A percentile compares a stretch with the other conserved stretches of the same genome.
Evolutionary conservation across 108 stramenopile species (phyloP).

Genomic region (Conticribra weissflogii): DNA sequence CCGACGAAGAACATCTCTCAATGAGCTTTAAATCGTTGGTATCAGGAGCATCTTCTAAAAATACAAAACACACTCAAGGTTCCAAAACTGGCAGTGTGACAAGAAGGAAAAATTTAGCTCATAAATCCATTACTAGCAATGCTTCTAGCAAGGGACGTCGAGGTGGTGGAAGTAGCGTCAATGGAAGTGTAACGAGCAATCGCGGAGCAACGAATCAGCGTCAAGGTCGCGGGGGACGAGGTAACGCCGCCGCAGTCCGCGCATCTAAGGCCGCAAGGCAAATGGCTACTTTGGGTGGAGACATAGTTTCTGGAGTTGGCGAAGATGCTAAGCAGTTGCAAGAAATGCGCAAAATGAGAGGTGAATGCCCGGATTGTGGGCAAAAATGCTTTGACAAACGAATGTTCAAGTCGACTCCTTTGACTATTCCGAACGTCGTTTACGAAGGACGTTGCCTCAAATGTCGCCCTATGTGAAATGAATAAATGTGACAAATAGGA

Average conservation of each 20-base stretch:
- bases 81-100: background rate
- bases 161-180: background rate
- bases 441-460: slow-evolving; percentile 36
- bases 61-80: background rate
- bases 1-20: background rate
- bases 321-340: slow-evolving; percentile 5
- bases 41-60: slow-evolving; percentile 3
- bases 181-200: background rate
- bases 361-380: slow-evolving; percentile 39
- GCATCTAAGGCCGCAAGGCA: slow-evolving; percentile 8
- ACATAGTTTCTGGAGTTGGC: slow-evolving; percentile 18
- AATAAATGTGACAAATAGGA: too few relatives aligned
- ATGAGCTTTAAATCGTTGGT: background rate
- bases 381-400: slow-evolving; percentile 33
- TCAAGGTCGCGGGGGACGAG: background rate
- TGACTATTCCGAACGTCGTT: slow-evolving; percentile 30
- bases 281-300: slow-evolving; percentile 34
- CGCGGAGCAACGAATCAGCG: background rate
- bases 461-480: slow-evolving; percentile 34
- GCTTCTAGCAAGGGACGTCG: background rate
- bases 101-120: background rate
- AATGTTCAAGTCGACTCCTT: slow-evolving; percentile 35
- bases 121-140: background rate
- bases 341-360: slow-evolving; percentile 24
- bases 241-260: background rate